These are phyloP conservation scores for Exserohilum turcica DNA, from an alignment of 2,329 filamentous ascomycete species.

Conservation along the genomic window DNA sequence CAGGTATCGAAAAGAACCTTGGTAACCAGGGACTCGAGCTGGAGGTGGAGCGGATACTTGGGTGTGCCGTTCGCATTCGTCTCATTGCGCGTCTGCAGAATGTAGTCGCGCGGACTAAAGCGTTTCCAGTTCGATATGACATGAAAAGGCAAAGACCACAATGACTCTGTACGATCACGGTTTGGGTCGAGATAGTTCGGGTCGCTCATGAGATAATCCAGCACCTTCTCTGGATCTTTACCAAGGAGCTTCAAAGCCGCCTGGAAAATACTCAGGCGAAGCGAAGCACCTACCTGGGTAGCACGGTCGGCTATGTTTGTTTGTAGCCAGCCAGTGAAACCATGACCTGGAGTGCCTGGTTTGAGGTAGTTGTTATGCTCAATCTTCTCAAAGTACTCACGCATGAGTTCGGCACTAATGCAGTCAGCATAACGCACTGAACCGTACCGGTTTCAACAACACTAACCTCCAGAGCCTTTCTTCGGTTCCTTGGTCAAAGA, in stretches of 20 bases:
- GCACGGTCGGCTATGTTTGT: conserved; percentile 20
- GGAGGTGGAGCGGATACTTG: conserved; percentile 28
- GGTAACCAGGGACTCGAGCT: conserved; percentile 48
- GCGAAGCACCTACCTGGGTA: conserved; percentile 4
- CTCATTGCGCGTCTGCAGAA: conserved; percentile 15
- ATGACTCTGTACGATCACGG: conserved; percentile 39
- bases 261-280: conserved; percentile 17
- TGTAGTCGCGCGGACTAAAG: conserved; percentile 22
- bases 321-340: conserved; percentile 27
- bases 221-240: conserved; percentile 17
- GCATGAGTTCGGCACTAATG: conserved; percentile 20
- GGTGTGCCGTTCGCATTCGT: conserved; percentile 13
- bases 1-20: conserved; percentile 47
- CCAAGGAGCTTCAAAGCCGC: conserved; percentile 22
- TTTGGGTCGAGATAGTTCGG: conserved; percentile 19
- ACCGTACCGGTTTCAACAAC: background rate
- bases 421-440: conserved; percentile 2
- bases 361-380: conserved; percentile 27
- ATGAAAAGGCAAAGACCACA: conserved; percentile 45
- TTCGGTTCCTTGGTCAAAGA: conserved; percentile 21
- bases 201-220: conserved; percentile 24
- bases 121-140: conserved; percentile 22
- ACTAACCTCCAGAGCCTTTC: conserved; percentile 25
- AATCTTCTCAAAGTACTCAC: conserved; percentile 23
- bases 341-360: conserved; percentile 23